phyloP scores from a whole-genome alignment of 2,329 filamentous ascomycete genomes.

The Trichoderma sp. region DNA sequence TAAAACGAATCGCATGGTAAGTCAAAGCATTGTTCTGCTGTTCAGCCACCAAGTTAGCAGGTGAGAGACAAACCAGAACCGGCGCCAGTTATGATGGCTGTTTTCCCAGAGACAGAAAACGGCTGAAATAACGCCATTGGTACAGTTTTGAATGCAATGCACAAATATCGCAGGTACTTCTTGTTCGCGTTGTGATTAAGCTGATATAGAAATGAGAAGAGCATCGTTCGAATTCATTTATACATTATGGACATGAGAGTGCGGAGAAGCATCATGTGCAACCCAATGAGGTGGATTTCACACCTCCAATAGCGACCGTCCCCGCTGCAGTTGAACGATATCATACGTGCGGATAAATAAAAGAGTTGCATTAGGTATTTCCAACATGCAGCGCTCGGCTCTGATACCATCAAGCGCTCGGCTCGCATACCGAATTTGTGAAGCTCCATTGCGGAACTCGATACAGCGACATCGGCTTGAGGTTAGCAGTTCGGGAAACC shows the following conservation, averaged over 20 bases:
- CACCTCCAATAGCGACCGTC: not conserved
- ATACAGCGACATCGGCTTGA: not conserved
- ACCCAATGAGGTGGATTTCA: not conserved
- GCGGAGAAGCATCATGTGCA: not conserved
- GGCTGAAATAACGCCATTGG: conserved; percentile 1
- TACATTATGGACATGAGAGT: not conserved
- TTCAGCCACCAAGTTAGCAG: not conserved
- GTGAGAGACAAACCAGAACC: conserved; percentile 24
- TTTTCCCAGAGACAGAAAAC: conserved; percentile 29
- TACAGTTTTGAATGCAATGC: not conserved
- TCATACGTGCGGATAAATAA: conserved; percentile 3
- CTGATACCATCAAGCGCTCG: not conserved
- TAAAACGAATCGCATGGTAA: conserved; percentile 20
- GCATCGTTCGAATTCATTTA: not conserved
- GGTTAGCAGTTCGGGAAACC: conserved; percentile 9
- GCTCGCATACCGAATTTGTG: not conserved
- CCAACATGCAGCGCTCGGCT: not conserved
- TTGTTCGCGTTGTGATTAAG: not conserved
- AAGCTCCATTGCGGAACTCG: not conserved
- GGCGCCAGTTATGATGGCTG: conserved; percentile 28
- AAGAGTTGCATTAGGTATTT: not conserved
- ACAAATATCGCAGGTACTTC: not conserved
- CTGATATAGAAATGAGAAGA: not conserved
- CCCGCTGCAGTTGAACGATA: not conserved
- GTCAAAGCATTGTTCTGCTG: not conserved